phyloP scores from a whole-genome alignment of 148 eudicot genomes.

The Polygonum maritimum region DNA sequence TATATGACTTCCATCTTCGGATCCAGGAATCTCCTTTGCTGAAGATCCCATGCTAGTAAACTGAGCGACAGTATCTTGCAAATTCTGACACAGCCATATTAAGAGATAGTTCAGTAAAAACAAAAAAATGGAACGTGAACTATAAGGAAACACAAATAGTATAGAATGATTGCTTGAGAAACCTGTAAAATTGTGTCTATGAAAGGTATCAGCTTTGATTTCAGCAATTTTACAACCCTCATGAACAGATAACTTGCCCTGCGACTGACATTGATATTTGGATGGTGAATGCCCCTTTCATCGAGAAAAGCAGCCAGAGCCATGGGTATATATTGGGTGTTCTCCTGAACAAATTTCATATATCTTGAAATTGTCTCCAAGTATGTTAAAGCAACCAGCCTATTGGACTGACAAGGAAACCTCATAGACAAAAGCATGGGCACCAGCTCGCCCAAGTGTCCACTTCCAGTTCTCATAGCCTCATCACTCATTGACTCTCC shows the following conservation, averaged over 20 bases:
- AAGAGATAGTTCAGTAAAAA: neutral
- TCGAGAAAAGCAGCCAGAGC: slow-evolving; percentile 77
- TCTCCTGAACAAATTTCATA: slow-evolving; percentile 73
- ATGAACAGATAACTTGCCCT: slow-evolving; percentile 94
- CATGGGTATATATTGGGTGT: slow-evolving; percentile 55
- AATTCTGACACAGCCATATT: slow-evolving; percentile 41
- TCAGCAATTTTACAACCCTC: slow-evolving; percentile 83
- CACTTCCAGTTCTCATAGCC: slow-evolving; percentile 59
- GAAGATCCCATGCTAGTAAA: slow-evolving; percentile 56
- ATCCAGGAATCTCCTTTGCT: slow-evolving; percentile 44
- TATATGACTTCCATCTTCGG: slow-evolving; percentile 92
- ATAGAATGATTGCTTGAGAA: neutral
- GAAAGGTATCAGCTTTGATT: slow-evolving; percentile 76
- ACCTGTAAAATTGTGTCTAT: slow-evolving; percentile 96
- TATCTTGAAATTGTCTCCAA: slow-evolving; percentile 83
- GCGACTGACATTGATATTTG: slow-evolving; percentile 72
- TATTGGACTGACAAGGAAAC: slow-evolving; percentile 82
- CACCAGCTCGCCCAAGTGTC: slow-evolving; percentile 65
- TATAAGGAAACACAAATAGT: neutral
- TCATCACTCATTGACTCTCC: slow-evolving; percentile 88
- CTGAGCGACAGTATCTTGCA: slow-evolving; percentile 76
- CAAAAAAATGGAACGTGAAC: neutral
- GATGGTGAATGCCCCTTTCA: slow-evolving; percentile 93
- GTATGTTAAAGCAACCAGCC: slow-evolving; percentile 87
- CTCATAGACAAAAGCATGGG: slow-evolving; percentile 76